Base-by-base conservation (phyloP, 1,284 basidiomycete species). In the Rhodotorula sp. region DNA sequence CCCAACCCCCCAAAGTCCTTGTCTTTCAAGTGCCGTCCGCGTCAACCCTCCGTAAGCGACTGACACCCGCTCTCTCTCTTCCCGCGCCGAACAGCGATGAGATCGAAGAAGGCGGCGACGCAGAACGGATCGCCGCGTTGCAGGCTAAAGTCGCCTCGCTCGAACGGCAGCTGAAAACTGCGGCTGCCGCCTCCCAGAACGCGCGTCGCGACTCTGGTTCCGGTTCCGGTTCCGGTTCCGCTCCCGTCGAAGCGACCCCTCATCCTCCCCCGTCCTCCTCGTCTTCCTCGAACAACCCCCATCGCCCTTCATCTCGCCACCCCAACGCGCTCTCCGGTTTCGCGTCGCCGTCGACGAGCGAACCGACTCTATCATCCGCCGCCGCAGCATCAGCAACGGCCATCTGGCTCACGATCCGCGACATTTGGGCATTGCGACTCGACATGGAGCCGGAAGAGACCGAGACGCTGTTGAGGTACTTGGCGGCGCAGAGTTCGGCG, bases 31-130 rank as follows among this genome's bases (percentile, higher is more conserved):
- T 8, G 34, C 5, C 34, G 34, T 34, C 28, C 28, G 28, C 28
- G 28, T 28, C 28, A 28, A 28, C 28, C 28, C 28, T 28, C 28
- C 28, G 28, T 28, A 3, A 28, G 28, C 3, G 34, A 34, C 34
- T 34, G 34, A 8, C 34, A 8, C 34, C 1, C 34, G 34, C 34
- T 18, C 38, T 38, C 6, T 18, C 23, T 26, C 49, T 6, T 34
- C 8, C 5, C 43, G 18, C 38, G 23, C 6, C 3, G 26, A n/a
- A 31, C 48, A 62, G 64, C 18, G 64, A 69, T n/a, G 65, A 69
- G 6, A 45, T 69, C 31, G 67, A 72, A 23, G 67, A 72, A 61
- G 67, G 67, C 45, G 68, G 67, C 16, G 68, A 70, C 28, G 60
- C 56, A 4, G 65, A 70, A 21, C 63, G 58, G 15, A 66, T 73